Evolutionary conservation across 2,329 filamentous ascomycete genomes (phyloP), one percentile per base, ranked within the genome.

Genomic region (Acrodontium crateriforme): DNA sequence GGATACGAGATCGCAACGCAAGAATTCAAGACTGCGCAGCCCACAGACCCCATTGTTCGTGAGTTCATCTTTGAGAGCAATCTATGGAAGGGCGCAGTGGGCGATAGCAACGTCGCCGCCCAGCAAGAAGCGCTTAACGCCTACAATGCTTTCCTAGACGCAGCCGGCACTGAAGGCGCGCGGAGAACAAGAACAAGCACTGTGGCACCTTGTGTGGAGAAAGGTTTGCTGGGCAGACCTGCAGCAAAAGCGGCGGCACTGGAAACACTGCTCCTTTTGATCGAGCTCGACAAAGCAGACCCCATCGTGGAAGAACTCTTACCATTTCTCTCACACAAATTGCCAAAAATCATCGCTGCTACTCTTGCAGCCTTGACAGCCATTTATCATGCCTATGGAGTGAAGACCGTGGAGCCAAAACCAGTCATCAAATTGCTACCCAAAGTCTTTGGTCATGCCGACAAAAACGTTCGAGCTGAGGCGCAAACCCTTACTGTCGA

Each of bases 391-490:
- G 89, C 82, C 48, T 98, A 85, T 53, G 89, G 91, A 32, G 91
- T 84, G 62, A 93, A 93, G 57, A 74, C 83, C 11, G 77, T 89
- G 27, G 89, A 98, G 48, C 83, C 91, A 3, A 94, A 98, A 52
- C 78, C 82, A 2, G 74, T 91, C 12, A 68, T 95, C 34, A 95
- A 95, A 52, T 61, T 71, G 8, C 63, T 98, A 2, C 84, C 89
- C 3, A 92, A 93, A 50, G 78, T 77, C 2, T 98, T 94, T 50
- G 83, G 82, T 12, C 89, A 95, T 52, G 87, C 89, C 17, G 89
- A 98, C 65, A 98, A 98, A 59, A 95, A 95, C 52, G 82, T 98
- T 10, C 78, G 89, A 55, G 84, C 85, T 3, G 89, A 94, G 53
- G 84, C 85, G 16, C 89, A 89, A 25, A 84, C 78, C 43, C 63